Base-by-base conservation (phyloP, 768 basidiomycete species). In the Coprinellus micaceus region DNA sequence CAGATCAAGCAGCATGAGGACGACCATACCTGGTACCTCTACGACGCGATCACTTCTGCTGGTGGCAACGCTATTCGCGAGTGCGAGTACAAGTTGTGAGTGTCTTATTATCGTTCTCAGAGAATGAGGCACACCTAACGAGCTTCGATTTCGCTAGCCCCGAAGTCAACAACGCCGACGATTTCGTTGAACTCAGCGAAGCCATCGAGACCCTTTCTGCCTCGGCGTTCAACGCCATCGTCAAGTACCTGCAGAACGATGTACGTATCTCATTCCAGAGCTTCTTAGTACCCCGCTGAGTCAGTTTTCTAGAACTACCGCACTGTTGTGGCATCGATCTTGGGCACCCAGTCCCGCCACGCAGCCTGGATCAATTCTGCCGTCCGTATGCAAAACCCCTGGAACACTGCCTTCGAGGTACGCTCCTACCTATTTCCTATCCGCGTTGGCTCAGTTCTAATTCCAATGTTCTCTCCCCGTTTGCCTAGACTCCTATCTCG, bases 41-140 rank as follows among this genome's bases (percentile, higher is more conserved):
- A 11, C 28, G 81, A 79, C 3, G 72, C 73, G 37, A 68, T 78
- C 6, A 77, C 80, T 1, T 70, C 69, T 30, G 66, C 71, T 11
- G 73, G 71, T 0, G 65, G 56, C 2, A 60, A 64, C 26, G 78
- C 82, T 15, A 71, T 78, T 11, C 54, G 75, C 61, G 72, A 82
- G 4, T 89, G 86, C 74, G 66, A 74, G 25, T 89, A 89, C 67
- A 62, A 62, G 36, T 86, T 88, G 82, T 83, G 56, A 50, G 80
- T 68, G 0, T 26, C 36, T 22, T 9, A n/a, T 11, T 36, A 29
- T 56, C 53, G 17, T 25, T 9, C 15, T 4, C 37, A 12, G 29
- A 21, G 25, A 3, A 0, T 13, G 29, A 36, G 2, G 6, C 28
- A n/a, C 58, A 3, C 30, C 51, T 36, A n/a, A 10, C 55, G 24